These are phyloP conservation scores for Jaminaea rosea DNA, from an alignment of 1,284 basidiomycete species.

Conservation along the genomic window DNA sequence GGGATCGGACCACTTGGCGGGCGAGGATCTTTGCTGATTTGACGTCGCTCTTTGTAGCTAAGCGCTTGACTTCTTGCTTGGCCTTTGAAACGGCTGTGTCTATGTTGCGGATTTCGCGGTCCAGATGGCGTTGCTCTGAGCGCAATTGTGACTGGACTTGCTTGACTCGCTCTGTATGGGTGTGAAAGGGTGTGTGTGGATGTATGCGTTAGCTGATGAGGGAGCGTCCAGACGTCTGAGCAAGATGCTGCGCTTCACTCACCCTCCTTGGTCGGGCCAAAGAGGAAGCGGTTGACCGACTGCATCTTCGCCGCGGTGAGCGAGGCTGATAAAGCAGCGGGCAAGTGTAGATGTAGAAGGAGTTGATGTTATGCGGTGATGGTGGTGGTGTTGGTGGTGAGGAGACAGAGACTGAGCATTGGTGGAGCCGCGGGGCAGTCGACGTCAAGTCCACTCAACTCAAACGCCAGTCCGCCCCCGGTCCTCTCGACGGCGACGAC, in stretches of 20 bases:
- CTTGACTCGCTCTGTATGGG: constrained; percentile 24
- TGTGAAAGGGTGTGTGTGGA: neutral
- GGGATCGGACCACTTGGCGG: constrained; percentile 83
- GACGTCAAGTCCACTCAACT: too few species aligned
- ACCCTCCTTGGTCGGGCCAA: constrained; percentile 87
- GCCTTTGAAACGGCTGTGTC: constrained; percentile 75
- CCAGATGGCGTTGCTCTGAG: constrained; percentile 36
- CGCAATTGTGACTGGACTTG: constrained; percentile 36
- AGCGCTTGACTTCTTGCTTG: constrained; percentile 71
- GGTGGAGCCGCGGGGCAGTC: too few species aligned
- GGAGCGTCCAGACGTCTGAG: constrained; percentile 22
- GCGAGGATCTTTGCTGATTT: constrained; percentile 87
- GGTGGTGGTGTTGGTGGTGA: too few species aligned
- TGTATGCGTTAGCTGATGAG: constrained; percentile 6
- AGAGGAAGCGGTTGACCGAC: constrained; percentile 74
- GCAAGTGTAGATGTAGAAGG: too few species aligned
- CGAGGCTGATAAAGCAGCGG: too few species aligned
- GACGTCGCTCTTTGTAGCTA: constrained; percentile 82
- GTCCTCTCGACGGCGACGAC: too few species aligned
- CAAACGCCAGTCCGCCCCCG: too few species aligned
- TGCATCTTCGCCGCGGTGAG: too few species aligned
- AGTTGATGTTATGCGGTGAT: too few species aligned
- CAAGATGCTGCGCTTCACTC: neutral
- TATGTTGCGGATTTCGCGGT: constrained; percentile 55
- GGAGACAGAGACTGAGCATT: too few species aligned